Base-by-base conservation (phyloP, 2,329 filamentous ascomycete species). In the Beauveria caledonica region DNA sequence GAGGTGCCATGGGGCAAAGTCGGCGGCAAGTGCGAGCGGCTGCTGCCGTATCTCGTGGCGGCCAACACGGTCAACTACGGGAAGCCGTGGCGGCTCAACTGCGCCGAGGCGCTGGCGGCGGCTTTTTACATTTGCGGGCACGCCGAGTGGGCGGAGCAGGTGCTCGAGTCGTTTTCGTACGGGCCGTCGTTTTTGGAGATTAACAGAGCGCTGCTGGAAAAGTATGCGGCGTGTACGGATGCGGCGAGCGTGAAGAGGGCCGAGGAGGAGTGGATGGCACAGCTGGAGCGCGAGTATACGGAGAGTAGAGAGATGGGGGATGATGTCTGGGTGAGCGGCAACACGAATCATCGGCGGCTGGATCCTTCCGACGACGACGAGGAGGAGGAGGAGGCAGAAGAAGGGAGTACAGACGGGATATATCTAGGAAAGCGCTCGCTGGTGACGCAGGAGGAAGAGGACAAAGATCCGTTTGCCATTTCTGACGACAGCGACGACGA, bases 1-100 rank as follows among this genome's bases (percentile, higher is more conserved):
- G 94, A 99, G 74, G 86, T 99, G 5, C 92, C 93, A 57, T 99
- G 93, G 85, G 81, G 80, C 62, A 89, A 89, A 66, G 96, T 99
- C 62, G 94, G 94, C 29, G 94, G 94, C 25, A 94, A 92, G 73
- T 96, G 92, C 73, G 92, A 96, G 78, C 81, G 94, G 58, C 74
- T 97, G 64, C 78, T 99, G 60, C 94, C 94, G 0, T 99, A 99
- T 73, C 86, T 99, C 8, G 92, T 99, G 54, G 94, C 94, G 6
- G 94, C 94, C 52, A 99, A 99, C 72, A 88, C 89, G 1, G 94
- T 97, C 70, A 99, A 99, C 76, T 99, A 99, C 75, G 94, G 94
- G 63, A 90, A 90, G 69, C 94, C 94, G 5, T 97, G 92, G 90
- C 82, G 92, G 59, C 74, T 99, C 64, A 99, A 99, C 74, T 99